These are phyloP conservation scores for Candida methanosorbosa DNA, from an alignment of 805 yeast genomes.

Conservation along the genomic window DNA sequence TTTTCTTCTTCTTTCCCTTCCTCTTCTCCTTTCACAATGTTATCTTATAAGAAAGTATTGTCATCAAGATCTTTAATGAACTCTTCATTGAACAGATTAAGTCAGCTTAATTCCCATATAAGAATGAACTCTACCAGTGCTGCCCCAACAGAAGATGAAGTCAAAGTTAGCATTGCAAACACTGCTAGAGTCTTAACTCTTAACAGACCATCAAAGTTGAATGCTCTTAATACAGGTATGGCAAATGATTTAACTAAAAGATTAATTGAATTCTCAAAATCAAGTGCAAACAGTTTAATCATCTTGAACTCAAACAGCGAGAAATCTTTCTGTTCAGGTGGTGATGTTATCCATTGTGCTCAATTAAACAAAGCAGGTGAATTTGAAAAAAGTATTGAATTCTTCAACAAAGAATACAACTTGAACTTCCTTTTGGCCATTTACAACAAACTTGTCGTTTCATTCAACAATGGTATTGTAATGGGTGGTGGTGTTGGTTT, in stretches of 20 bases:
- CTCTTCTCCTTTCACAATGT: too few species aligned
- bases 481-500: slow-evolving; percentile 99
- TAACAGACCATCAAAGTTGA: slow-evolving; percentile 76
- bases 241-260: slow-evolving; percentile 63
- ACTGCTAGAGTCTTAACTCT: slow-evolving; percentile 66
- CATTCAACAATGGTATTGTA: slow-evolving; percentile 83
- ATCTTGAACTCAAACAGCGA: slow-evolving; percentile 59
- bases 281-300: slow-evolving; percentile 53
- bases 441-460: slow-evolving; percentile 80
- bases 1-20: background rate
- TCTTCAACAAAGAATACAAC: slow-evolving; percentile 75
- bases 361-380: slow-evolving; percentile 41
- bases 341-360: slow-evolving; percentile 84
- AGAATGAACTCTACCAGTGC: slow-evolving; percentile 10
- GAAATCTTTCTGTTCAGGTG: slow-evolving; percentile 89
- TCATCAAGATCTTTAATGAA: too few species aligned
- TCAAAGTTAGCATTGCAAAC: slow-evolving; percentile 51
- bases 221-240: slow-evolving; percentile 77
- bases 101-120: slow-evolving; percentile 5
- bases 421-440: slow-evolving; percentile 73
- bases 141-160: slow-evolving; percentile 34
- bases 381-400: slow-evolving; percentile 42
- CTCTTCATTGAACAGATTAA: too few species aligned
- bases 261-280: slow-evolving; percentile 66
- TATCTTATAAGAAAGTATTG: too few species aligned